Conservation (phyloP, 176 grass and related monocot species). For the Triticum timopheevii region DNA sequence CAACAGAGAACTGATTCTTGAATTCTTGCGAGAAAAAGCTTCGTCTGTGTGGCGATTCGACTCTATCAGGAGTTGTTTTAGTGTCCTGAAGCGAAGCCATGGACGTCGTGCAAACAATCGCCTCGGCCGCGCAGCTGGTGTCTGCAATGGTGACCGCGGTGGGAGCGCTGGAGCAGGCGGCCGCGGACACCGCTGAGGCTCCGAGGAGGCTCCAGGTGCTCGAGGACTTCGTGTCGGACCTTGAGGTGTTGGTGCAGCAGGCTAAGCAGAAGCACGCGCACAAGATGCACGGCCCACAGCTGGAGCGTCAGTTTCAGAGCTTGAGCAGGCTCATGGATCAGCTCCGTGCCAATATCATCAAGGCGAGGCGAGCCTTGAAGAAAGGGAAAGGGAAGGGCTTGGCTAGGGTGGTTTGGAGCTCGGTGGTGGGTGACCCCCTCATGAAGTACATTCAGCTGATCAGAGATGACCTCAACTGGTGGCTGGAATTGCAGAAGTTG, state of each 20-base stretch:
- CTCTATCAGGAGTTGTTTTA: neutral
- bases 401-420: slow-evolving; percentile 57
- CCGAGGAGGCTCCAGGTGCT: slow-evolving; percentile 54
- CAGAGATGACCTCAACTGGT: slow-evolving; percentile 72
- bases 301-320: slow-evolving; percentile 64
- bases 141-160: slow-evolving; percentile 59
- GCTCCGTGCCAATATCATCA: slow-evolving; percentile 44
- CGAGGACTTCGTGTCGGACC: slow-evolving; percentile 60
- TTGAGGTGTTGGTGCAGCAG: slow-evolving; percentile 44
- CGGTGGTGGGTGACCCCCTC: slow-evolving; percentile 59
- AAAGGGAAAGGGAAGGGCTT: slow-evolving; percentile 58
- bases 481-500: slow-evolving; percentile 67
- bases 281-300: slow-evolving; percentile 48
- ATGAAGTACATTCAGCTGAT: slow-evolving; percentile 52
- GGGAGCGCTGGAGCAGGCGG: slow-evolving; percentile 59
- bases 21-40: neutral
- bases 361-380: slow-evolving; percentile 48
- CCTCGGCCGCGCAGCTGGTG: slow-evolving; percentile 62
- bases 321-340: slow-evolving; percentile 46
- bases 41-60: neutral
- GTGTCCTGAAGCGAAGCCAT: slow-evolving; percentile 9
- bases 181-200: slow-evolving; percentile 47
- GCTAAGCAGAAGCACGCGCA: slow-evolving; percentile 46
- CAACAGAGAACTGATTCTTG: neutral
- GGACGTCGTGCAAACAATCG: slow-evolving; percentile 44